Evolutionary conservation across 1,284 basidiomycete genomes (phyloP).

Genomic region (Termitomyces sp.): DNA sequence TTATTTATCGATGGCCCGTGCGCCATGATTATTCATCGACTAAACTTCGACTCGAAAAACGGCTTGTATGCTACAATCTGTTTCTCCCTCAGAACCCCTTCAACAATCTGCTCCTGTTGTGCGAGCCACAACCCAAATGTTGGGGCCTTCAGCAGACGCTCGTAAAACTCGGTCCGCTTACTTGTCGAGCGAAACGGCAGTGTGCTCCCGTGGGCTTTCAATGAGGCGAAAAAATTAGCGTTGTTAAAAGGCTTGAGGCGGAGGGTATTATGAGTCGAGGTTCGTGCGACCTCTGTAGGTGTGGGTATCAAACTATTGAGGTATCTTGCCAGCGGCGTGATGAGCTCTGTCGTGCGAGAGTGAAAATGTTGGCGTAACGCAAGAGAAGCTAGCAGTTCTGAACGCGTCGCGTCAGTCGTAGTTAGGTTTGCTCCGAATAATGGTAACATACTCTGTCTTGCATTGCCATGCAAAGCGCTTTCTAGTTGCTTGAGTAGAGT

Average conservation of each 20-base stretch:
- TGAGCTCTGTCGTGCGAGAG: conserved; percentile 80
- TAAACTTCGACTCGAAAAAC: no score
- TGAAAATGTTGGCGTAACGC: conserved; percentile 83
- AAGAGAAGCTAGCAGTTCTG: conserved; percentile 61
- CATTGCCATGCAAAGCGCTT: conserved; percentile 45
- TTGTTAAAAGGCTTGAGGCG: conserved; percentile 78
- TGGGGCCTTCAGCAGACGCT: conserved; percentile 66
- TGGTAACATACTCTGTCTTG: conserved; percentile 45
- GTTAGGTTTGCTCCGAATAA: neutral
- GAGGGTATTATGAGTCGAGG: conserved; percentile 22
- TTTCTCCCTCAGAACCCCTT: conserved; percentile 40
- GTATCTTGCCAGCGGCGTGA: conserved; percentile 92
- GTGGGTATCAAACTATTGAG: conserved; percentile 85
- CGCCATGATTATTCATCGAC: conserved; percentile 3
- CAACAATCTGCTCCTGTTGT: conserved; percentile 65
- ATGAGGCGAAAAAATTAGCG: conserved; percentile 73
- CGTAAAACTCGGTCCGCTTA: conserved; percentile 68
- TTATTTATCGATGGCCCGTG: conserved; percentile 18
- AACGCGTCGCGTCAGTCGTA: conserved; percentile 1
- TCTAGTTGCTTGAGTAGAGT: conserved; percentile 67
- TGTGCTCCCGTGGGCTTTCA: conserved; percentile 75
- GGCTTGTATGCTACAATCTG: conserved; percentile 1
- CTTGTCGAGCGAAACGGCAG: conserved; percentile 68
- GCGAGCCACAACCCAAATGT: conserved; percentile 76
- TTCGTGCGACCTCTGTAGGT: conserved; percentile 41